phyloP scores from a whole-genome alignment of 768 basidiomycete genomes.

The Polyporus arcularius region DNA sequence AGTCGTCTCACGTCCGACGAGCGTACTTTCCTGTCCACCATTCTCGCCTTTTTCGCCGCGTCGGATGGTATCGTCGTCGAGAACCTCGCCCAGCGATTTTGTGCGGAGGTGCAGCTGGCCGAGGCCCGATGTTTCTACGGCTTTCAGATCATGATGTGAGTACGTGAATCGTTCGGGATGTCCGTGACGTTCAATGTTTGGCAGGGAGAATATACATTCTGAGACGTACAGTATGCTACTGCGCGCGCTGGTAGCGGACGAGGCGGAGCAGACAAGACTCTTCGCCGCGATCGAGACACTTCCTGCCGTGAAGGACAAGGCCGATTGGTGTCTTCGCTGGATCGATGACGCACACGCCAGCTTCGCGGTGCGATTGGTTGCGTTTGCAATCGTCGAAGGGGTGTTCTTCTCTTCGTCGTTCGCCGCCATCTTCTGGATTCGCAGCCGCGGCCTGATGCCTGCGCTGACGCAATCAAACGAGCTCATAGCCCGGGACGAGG shows the following conservation, averaged over 20 bases:
- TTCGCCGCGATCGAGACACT: slow-evolving; percentile 55
- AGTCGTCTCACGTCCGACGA: slow-evolving; percentile 55
- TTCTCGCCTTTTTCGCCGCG: slow-evolving; percentile 57
- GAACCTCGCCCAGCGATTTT: slow-evolving; percentile 54
- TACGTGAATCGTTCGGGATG: no score
- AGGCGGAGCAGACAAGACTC: slow-evolving; percentile 42
- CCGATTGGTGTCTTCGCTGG: slow-evolving; percentile 54
- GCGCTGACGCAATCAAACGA: slow-evolving; percentile 61
- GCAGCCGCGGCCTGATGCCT: slow-evolving; percentile 58
- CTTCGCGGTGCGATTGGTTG: slow-evolving; percentile 50
- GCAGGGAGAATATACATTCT: slow-evolving; percentile 50
- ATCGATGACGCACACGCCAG: slow-evolving; percentile 44
- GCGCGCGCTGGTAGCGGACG: slow-evolving; percentile 53
- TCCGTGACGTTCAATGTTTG: not conserved
- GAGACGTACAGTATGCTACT: slow-evolving; percentile 59
- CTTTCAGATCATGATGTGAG: slow-evolving; percentile 54
- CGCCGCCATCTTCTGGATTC: slow-evolving; percentile 56
- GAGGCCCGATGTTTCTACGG: slow-evolving; percentile 58
- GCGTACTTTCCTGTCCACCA: slow-evolving; percentile 49
- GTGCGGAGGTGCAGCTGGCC: slow-evolving; percentile 48
- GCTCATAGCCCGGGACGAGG: slow-evolving; percentile 58
- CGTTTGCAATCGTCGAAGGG: slow-evolving; percentile 53
- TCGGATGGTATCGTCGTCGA: slow-evolving; percentile 57
- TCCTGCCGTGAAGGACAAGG: slow-evolving; percentile 51
- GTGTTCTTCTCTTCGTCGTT: slow-evolving; percentile 56